Conservation (phyloP, 352 stramenopile genomes). For the Saprolegnia diclina region DNA sequence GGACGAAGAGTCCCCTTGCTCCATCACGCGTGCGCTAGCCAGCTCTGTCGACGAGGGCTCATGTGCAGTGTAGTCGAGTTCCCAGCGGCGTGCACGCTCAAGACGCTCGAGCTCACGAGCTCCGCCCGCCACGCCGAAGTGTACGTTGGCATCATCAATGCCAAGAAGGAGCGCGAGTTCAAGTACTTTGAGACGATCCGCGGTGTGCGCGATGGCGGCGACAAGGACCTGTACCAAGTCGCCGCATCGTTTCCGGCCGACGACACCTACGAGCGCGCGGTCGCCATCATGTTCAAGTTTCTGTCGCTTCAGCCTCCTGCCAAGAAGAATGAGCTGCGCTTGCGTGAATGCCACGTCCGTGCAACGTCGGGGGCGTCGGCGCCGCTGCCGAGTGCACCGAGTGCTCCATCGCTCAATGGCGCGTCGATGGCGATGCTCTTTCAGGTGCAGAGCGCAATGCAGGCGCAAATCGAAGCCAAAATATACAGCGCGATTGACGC, state of each 20-base stretch:
- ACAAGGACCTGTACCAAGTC: conserved; percentile 33
- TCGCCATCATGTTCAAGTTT: conserved; percentile 25
- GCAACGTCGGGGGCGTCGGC: not conserved
- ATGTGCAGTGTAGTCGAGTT: conserved; percentile 30
- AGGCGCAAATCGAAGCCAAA: conserved; percentile 62
- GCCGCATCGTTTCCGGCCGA: conserved; percentile 26
- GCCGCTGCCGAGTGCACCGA: not conserved
- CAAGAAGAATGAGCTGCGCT: not conserved
- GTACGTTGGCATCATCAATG: conserved; percentile 42
- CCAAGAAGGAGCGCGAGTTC: conserved; percentile 44
- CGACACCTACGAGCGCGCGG: conserved; percentile 27
- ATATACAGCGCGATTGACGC: conserved; percentile 52
- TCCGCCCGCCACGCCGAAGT: conserved; percentile 71
- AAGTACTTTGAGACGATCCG: conserved; percentile 32
- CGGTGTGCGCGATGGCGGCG: not conserved
- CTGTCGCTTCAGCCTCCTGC: not conserved
- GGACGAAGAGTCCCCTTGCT: conserved; percentile 9
- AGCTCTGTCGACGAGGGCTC: not conserved
- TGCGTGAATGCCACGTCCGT: not conserved
- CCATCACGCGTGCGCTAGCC: conserved; percentile 4
- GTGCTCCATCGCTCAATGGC: conserved; percentile 17
- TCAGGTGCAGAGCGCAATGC: conserved; percentile 53
- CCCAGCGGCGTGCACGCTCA: conserved; percentile 33
- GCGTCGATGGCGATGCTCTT: conserved; percentile 43
- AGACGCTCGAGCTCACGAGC: conserved; percentile 44